Evolutionary conservation across 345 rosid genomes (phyloP).

Genomic region (Turritis glabra): DNA sequence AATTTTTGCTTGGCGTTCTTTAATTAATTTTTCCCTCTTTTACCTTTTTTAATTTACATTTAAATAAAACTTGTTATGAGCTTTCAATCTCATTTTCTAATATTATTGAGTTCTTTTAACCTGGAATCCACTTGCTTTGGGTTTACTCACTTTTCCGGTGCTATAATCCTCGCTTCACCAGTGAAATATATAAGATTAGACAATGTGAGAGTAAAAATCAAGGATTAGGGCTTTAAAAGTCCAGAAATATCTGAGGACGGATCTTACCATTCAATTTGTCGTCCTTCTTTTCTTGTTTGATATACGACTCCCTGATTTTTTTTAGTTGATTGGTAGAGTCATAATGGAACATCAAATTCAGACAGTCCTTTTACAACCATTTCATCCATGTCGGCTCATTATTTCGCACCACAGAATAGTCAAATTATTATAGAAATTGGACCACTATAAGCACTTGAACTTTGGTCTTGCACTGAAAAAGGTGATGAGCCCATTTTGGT

Average conservation of each 20-base stretch:
- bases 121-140: not conserved
- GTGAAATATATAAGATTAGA: not conserved
- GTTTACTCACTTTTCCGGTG: not conserved
- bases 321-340: slow-evolving; percentile 1
- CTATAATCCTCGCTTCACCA: not conserved
- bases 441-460: not conserved
- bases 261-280: not conserved
- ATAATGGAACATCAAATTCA: slow-evolving; percentile 25
- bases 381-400: slow-evolving; percentile 14
- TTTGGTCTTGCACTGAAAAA: not conserved
- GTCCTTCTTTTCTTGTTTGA: not conserved
- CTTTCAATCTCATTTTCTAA: not conserved
- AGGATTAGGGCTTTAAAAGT: not conserved
- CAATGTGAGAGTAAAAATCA: not conserved
- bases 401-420: slow-evolving; percentile 12
- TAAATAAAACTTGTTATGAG: too few species aligned
- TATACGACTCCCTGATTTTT: not conserved
- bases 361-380: slow-evolving; percentile 13
- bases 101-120: not conserved
- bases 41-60: too few species aligned
- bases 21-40: too few species aligned
- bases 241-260: not conserved
- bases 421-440: not conserved
- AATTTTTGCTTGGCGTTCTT: not conserved
- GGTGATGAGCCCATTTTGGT: slow-evolving; percentile 11